Evolutionary conservation across 495 filamentous ascomycete species (phyloP).

Genomic region (Hypoxylon fragiforme): DNA sequence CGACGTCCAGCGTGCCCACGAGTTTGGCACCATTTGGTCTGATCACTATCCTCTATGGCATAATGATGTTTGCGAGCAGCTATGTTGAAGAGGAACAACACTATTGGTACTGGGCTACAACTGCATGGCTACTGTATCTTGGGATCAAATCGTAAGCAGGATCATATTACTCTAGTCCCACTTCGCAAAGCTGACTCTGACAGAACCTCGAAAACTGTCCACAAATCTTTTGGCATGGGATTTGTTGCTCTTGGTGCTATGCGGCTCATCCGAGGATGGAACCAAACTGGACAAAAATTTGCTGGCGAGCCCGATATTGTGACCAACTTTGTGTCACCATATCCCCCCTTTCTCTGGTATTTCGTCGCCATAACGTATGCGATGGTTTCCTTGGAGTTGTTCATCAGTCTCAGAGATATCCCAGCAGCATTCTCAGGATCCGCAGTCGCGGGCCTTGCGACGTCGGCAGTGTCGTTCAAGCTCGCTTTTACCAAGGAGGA

Average conservation of each 20-base stretch:
- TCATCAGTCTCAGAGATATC: constrained; percentile 41
- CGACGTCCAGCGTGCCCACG: constrained; percentile 8
- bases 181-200: too few relatives aligned
- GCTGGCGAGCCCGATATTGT: constrained; percentile 86
- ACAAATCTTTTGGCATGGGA: constrained; percentile 8
- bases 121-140: constrained; percentile 73
- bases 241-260: constrained; percentile 50
- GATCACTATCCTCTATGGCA: constrained; percentile 63
- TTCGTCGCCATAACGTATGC: constrained; percentile 72
- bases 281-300: constrained; percentile 95
- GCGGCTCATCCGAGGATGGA: constrained; percentile 78
- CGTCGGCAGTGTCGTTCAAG: constrained; percentile 78
- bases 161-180: background rate
- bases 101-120: constrained; percentile 93
- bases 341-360: constrained; percentile 71
- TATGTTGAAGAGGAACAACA: constrained; percentile 98
- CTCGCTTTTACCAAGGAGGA: constrained; percentile 79
- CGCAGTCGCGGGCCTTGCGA: constrained; percentile 43
- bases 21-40: constrained; percentile 35
- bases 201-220: constrained; percentile 14
- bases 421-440: constrained; percentile 34
- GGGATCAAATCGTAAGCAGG: constrained; percentile 50
- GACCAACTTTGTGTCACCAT: constrained; percentile 62
- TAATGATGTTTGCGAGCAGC: constrained; percentile 97
- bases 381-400: constrained; percentile 39